Percentiles rank a stretch among this genome's conserved stretches.
Evolutionary conservation across 495 filamentous ascomycete genomes (phyloP).

Genomic region (Apodospora peruviana): DNA sequence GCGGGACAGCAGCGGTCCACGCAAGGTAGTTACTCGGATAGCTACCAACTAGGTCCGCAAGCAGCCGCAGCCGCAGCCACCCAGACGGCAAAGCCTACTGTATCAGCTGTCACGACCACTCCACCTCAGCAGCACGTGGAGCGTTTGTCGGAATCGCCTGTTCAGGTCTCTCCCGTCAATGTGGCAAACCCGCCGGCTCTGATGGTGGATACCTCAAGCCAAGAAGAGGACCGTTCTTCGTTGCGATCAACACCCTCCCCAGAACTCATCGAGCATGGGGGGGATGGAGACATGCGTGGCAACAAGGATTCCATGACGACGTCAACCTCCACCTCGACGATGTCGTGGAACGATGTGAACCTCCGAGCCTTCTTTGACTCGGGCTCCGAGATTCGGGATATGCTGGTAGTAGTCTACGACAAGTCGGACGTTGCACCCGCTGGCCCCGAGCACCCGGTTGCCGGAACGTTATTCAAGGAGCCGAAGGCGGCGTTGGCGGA

Average conservation of each 20-base stretch:
- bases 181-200: conserved; percentile 50
- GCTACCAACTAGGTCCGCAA: conserved; percentile 21
- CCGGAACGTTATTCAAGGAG: conserved; percentile 72
- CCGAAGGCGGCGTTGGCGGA: conserved; percentile 76
- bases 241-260: conserved; percentile 64
- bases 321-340: conserved; percentile 35
- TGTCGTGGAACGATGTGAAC: conserved; percentile 77
- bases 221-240: conserved; percentile 56
- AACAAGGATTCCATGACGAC: conserved; percentile 40
- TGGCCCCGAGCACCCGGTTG: conserved; percentile 76
- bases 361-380: conserved; percentile 89
- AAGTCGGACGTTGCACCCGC: conserved; percentile 73
- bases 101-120: conserved; percentile 2
- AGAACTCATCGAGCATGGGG: conserved; percentile 52
- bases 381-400: conserved; percentile 81
- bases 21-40: conserved; percentile 32
- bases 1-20: not conserved
- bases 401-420: conserved; percentile 87
- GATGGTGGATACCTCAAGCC: conserved; percentile 60
- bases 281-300: conserved; percentile 27
- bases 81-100: conserved; percentile 15
- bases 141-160: conserved; percentile 69
- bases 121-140: conserved; percentile 32
- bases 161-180: conserved; percentile 59
- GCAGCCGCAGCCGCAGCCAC: conserved; percentile 15